phyloP scores from a whole-genome alignment of 2,329 filamentous ascomycete genomes.

The Hypoxylon sp. region DNA sequence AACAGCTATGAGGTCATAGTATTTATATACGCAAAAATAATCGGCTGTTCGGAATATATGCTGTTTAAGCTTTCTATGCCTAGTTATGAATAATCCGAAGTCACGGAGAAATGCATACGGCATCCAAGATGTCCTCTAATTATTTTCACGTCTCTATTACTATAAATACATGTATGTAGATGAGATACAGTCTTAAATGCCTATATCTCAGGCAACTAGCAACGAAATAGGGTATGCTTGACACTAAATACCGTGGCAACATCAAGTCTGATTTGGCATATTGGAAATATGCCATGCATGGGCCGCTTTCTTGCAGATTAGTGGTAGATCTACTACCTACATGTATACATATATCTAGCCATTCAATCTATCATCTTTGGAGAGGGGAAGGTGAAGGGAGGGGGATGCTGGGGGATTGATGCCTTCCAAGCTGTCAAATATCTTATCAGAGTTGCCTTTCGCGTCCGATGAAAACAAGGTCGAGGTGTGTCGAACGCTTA shows the following conservation, averaged over 20 bases:
- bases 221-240: not conserved
- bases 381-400: not conserved
- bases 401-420: not conserved
- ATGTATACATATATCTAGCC: not conserved
- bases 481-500: constrained; percentile 97
- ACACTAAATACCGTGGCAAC: not conserved
- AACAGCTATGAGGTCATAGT: constrained; percentile 36
- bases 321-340: not conserved
- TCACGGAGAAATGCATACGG: not conserved
- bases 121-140: not conserved
- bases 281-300: not conserved
- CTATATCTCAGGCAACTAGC: not conserved
- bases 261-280: not conserved
- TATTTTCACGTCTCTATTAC: not conserved
- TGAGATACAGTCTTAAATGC: not conserved
- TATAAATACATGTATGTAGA: not conserved
- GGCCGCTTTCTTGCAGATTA: not conserved
- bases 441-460: constrained; percentile 94
- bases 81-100: not conserved
- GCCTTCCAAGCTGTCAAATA: constrained; percentile 57
- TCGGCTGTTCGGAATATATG: not conserved
- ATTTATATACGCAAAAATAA: constrained; percentile 6
- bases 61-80: not conserved
- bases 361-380: not conserved
- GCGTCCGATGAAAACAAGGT: constrained; percentile 99